These are phyloP conservation scores for Picea abies DNA, from an alignment of 83 land plant species.

Conservation along the genomic window DNA sequence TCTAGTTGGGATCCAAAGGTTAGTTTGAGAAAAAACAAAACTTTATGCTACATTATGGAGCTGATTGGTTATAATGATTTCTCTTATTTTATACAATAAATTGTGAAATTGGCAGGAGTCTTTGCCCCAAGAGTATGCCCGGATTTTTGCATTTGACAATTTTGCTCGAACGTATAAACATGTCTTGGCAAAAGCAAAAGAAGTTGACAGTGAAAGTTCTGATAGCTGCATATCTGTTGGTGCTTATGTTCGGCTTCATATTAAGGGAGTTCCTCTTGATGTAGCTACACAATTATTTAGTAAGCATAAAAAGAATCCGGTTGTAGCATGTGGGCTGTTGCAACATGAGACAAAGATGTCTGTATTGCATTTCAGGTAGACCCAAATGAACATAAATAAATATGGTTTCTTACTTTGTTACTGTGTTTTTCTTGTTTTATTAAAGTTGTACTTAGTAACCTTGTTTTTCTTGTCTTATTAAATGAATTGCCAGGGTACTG, in stretches of 20 bases:
- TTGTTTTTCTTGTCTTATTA: neutral
- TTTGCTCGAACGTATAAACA: slow-evolving; percentile 79
- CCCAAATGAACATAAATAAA: neutral
- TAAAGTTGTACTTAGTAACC: neutral
- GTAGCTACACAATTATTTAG: slow-evolving; percentile 54
- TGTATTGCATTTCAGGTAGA: slow-evolving; percentile 95
- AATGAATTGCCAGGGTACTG: neutral
- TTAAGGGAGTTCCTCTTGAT: slow-evolving; percentile 62
- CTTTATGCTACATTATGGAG: neutral
- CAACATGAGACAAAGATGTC: slow-evolving; percentile 99
- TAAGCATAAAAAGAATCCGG: slow-evolving; percentile 40
- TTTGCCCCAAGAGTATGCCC: slow-evolving; percentile 85
- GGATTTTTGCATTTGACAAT: slow-evolving; percentile 89
- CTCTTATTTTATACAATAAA: slow-evolving; percentile 3
- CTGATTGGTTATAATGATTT: neutral
- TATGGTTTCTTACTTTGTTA: neutral
- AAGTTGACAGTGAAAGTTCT: slow-evolving; percentile 48
- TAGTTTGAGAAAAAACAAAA: slow-evolving; percentile 13
- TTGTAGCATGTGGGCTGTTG: slow-evolving; percentile 82
- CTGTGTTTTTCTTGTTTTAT: neutral
- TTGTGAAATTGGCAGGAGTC: slow-evolving; percentile 68
- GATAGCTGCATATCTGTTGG: slow-evolving; percentile 51
- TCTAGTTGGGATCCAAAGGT: slow-evolving; percentile 97
- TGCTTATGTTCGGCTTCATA: slow-evolving; percentile 68
- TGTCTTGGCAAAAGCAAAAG: slow-evolving; percentile 67